A percentile compares a stretch with the other conserved stretches of the same genome.
phyloP scores from a whole-genome alignment of 2,329 filamentous ascomycete genomes.

The Xylaria digitata region DNA sequence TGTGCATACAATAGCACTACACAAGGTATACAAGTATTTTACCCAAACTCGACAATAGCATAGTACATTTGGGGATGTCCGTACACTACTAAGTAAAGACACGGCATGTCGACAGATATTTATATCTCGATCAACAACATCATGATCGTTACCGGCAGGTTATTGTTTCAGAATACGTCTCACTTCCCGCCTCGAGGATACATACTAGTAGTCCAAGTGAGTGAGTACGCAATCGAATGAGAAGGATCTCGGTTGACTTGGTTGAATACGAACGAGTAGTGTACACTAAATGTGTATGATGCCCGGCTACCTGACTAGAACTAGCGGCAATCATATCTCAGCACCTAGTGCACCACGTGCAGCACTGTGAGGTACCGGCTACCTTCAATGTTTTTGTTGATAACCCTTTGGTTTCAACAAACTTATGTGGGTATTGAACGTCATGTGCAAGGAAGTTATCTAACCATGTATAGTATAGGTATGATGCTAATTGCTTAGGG shows the following conservation, averaged over 20 bases:
- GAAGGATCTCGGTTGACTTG: not conserved
- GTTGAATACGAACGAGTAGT: not conserved
- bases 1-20: too few species aligned
- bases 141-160: conserved; percentile 21
- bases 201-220: not conserved
- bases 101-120: conserved; percentile 12
- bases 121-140: conserved; percentile 29
- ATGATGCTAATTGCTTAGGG: not conserved
- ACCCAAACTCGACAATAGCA: not conserved
- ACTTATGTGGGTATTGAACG: too few species aligned
- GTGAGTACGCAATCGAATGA: not conserved
- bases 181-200: conserved; percentile 11
- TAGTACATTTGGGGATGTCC: not conserved
- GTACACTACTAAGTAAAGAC: not conserved
- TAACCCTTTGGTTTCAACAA: not conserved
- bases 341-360: too few species aligned
- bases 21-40: not conserved
- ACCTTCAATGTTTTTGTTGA: not conserved
- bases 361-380: not conserved
- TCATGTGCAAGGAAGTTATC: not conserved
- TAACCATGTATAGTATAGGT: not conserved
- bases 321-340: too few species aligned
- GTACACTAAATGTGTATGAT: not conserved
- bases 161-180: conserved; percentile 31
- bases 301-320: too few species aligned